Evolutionary conservation across 2,329 filamentous ascomycete genomes (phyloP).

Genomic region (Fusarium newnesense): DNA sequence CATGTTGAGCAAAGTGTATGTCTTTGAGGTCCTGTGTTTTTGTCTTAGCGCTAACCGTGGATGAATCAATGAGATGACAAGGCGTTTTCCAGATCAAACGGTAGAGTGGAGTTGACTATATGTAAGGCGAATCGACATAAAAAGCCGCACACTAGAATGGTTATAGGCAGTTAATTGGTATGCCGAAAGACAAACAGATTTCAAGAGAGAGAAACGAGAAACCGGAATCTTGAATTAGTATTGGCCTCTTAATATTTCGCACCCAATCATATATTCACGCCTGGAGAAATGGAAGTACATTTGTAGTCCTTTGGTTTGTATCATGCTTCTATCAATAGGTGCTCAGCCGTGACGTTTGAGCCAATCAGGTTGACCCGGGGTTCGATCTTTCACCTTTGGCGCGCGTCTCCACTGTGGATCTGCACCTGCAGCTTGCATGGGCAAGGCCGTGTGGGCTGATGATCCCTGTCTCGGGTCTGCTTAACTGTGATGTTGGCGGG

Average conservation of each 20-base stretch:
- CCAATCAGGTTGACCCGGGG: background rate
- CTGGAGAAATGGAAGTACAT: background rate
- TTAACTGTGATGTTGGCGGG: constrained; percentile 27
- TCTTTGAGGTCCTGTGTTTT: background rate
- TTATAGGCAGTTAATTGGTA: background rate
- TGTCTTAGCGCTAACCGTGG: constrained; percentile 5
- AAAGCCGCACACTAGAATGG: background rate
- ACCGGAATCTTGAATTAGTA: background rate
- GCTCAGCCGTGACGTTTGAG: background rate
- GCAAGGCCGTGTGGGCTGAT: constrained; percentile 23
- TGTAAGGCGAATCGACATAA: constrained; percentile 2
- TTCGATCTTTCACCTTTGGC: constrained; percentile 31
- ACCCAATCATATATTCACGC: background rate
- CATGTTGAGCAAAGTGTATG: background rate
- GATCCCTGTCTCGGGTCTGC: constrained; percentile 21
- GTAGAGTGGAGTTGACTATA: background rate
- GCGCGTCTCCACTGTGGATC: constrained; percentile 36
- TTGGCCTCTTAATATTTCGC: background rate
- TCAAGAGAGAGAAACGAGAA: background rate
- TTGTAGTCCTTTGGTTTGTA: background rate
- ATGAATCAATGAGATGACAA: constrained; percentile 7
- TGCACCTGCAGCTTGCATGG: constrained; percentile 35
- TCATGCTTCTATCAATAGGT: background rate
- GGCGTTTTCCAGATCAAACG: constrained; percentile 10
- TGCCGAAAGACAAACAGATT: background rate